A percentile compares a stretch with the other conserved stretches of the same genome.
phyloP scores from a whole-genome alignment of 2,329 filamentous ascomycete species.

The Chaetomium strumarium region DNA sequence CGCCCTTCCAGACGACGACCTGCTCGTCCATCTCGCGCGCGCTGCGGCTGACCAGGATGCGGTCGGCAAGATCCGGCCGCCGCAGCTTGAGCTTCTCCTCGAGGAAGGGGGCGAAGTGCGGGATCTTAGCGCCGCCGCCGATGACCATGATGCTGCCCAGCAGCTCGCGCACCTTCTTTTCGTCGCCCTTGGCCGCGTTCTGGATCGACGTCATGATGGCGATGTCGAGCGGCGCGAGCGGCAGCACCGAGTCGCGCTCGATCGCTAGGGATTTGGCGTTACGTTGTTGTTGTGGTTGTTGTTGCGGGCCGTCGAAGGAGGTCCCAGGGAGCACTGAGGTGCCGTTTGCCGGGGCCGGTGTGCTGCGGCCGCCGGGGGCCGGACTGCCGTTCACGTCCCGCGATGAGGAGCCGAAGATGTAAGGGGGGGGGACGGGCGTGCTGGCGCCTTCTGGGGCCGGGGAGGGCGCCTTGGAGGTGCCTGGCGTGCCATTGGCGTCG shows the following conservation, averaged over 20 bases:
- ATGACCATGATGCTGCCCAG: conserved; percentile 86
- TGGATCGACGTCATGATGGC: conserved; percentile 87
- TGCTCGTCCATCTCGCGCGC: conserved; percentile 94
- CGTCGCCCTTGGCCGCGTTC: conserved; percentile 80
- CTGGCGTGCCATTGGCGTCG: conserved; percentile 69
- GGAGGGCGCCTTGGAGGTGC: conserved; percentile 79
- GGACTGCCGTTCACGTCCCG: conserved; percentile 44
- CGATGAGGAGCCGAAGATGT: conserved; percentile 45
- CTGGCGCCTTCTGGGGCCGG: conserved; percentile 72
- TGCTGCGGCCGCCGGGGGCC: conserved; percentile 46
- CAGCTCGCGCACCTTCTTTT: conserved; percentile 88
- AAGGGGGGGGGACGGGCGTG: conserved; percentile 57
- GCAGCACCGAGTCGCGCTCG: conserved; percentile 74
- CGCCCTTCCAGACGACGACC: conserved; percentile 97
- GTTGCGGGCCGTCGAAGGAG: conserved; percentile 11
- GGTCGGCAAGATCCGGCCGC: conserved; percentile 53
- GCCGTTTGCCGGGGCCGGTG: conserved; percentile 35
- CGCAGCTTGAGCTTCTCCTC: conserved; percentile 73
- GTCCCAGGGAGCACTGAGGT: conserved; percentile 14
- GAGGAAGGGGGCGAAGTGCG: conserved; percentile 72
- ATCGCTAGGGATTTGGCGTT: conserved; percentile 50
- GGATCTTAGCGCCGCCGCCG: conserved; percentile 75
- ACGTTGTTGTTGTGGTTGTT: conserved; percentile 33
- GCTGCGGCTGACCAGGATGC: conserved; percentile 59
- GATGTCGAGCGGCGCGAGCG: conserved; percentile 75